Evolutionary conservation across 2,329 filamentous ascomycete species (phyloP).

Genomic region (Plectosphaerella plurivora): DNA sequence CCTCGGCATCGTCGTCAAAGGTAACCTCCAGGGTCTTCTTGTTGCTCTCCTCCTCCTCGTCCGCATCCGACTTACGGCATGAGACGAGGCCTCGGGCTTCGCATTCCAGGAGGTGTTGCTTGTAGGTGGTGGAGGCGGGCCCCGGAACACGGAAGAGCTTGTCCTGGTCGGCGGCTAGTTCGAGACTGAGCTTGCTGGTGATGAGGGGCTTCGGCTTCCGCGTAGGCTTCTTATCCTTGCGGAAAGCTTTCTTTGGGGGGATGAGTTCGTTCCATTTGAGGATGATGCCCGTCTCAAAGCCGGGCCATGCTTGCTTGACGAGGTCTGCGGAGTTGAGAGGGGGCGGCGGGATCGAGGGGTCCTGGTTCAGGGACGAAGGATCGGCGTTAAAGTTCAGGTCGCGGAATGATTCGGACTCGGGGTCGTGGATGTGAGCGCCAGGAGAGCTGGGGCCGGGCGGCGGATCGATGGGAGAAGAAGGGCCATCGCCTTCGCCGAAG

Average conservation of each 20-base stretch:
- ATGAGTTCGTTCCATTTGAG: slow-evolving; percentile 80
- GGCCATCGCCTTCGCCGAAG: slow-evolving; percentile 56
- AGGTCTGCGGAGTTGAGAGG: slow-evolving; percentile 71
- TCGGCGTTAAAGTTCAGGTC: slow-evolving; percentile 44
- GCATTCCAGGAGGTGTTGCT: slow-evolving; percentile 50
- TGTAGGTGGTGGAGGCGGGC: slow-evolving; percentile 46
- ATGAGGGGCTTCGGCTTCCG: slow-evolving; percentile 79
- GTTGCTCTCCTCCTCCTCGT: slow-evolving; percentile 35
- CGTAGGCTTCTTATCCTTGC: slow-evolving; percentile 70
- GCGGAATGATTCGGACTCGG: slow-evolving; percentile 31
- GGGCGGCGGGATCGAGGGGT: slow-evolving; percentile 61
- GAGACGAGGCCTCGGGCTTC: slow-evolving; percentile 44
- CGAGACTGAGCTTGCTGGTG: slow-evolving; percentile 83
- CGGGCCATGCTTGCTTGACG: slow-evolving; percentile 75
- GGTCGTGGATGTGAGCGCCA: slow-evolving; percentile 34
- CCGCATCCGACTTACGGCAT: slow-evolving; percentile 35
- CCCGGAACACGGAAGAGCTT: slow-evolving; percentile 76
- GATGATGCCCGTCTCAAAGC: slow-evolving; percentile 69
- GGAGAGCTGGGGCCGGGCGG: slow-evolving; percentile 39
- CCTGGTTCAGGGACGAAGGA: slow-evolving; percentile 49
- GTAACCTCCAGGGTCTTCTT: slow-evolving; percentile 34
- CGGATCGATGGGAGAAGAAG: slow-evolving; percentile 41
- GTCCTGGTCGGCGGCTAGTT: slow-evolving; percentile 81
- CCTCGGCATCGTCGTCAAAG: slow-evolving; percentile 55
- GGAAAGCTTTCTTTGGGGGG: slow-evolving; percentile 73